Evolutionary conservation across 2,329 filamentous ascomycete species (phyloP).

Genomic region (Fusarium zealandicum): DNA sequence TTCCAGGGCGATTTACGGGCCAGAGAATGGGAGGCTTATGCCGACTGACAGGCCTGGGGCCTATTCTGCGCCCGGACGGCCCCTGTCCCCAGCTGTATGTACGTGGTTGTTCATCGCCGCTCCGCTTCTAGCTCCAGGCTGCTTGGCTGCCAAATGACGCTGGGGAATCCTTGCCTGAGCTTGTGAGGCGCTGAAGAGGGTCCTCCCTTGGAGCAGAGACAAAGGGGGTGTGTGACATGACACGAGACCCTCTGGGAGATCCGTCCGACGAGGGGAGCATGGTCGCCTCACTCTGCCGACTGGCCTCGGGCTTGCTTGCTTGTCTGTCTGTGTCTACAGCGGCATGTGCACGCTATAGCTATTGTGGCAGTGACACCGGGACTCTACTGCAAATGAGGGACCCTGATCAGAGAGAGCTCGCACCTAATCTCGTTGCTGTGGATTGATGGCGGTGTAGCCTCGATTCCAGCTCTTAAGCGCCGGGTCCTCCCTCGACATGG

Average conservation of each 20-base stretch:
- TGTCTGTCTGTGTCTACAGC: not conserved
- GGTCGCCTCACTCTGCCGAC: constrained; percentile 33
- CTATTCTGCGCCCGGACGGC: not conserved
- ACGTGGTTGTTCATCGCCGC: not conserved
- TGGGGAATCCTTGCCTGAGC: constrained; percentile 42
- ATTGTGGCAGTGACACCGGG: constrained; percentile 5
- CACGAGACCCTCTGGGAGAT: constrained; percentile 13
- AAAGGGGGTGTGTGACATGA: constrained; percentile 27
- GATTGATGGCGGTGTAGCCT: constrained; percentile 8
- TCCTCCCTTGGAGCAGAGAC: not conserved
- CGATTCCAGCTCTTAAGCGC: too few species aligned
- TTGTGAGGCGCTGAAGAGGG: constrained; percentile 26
- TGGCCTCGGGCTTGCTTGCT: constrained; percentile 2
- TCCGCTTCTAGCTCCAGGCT: not conserved
- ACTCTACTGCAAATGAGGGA: constrained; percentile 9
- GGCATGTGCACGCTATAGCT: constrained; percentile 4
- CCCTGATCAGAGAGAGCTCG: not conserved
- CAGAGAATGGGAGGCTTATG: not conserved
- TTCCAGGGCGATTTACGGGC: not conserved
- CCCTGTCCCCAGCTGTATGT: constrained; percentile 4
- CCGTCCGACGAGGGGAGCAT: constrained; percentile 9
- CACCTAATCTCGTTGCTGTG: not conserved
- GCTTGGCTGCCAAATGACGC: constrained; percentile 11
- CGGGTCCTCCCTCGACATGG: too few species aligned
- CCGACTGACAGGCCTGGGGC: constrained; percentile 13